phyloP scores from a whole-genome alignment of 176 grass and related monocot genomes.

The Urochloa ruziziensis region DNA sequence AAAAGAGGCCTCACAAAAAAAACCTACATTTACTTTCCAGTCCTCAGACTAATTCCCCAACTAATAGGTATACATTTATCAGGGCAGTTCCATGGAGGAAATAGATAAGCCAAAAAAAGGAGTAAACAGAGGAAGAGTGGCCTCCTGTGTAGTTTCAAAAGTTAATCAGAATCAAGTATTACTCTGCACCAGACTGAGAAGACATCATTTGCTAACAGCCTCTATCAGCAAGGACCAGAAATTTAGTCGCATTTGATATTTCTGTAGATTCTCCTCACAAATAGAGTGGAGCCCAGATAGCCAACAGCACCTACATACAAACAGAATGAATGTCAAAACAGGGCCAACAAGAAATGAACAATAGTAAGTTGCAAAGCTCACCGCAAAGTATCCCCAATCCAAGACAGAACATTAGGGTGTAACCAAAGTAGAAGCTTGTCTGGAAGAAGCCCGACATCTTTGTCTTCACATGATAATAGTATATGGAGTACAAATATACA shows the following conservation, averaged over 20 bases:
- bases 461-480: conserved; percentile 96
- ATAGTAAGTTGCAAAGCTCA: conserved; percentile 39
- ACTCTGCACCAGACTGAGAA: conserved; percentile 22
- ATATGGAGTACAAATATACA: conserved; percentile 94
- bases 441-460: conserved; percentile 99
- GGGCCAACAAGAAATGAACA: not conserved
- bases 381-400: conserved; percentile 94
- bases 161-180: conserved; percentile 51
- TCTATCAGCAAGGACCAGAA: conserved; percentile 27
- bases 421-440: conserved; percentile 99
- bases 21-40: conserved; percentile 39
- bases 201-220: conserved; percentile 34
- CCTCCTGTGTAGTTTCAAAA: conserved; percentile 55
- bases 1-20: conserved; percentile 24
- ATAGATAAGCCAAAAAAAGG: conserved; percentile 30
- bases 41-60: conserved; percentile 49
- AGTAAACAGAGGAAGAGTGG: conserved; percentile 39
- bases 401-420: conserved; percentile 97
- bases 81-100: conserved; percentile 33
- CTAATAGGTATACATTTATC: conserved; percentile 71
- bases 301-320: conserved; percentile 78
- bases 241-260: conserved; percentile 99
- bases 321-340: conserved; percentile 10
- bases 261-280: conserved; percentile 99
- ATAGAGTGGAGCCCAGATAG: conserved; percentile 86